These are phyloP conservation scores for Solanum pennellii DNA, from an alignment of 257 asterid species.

Conservation along the genomic window DNA sequence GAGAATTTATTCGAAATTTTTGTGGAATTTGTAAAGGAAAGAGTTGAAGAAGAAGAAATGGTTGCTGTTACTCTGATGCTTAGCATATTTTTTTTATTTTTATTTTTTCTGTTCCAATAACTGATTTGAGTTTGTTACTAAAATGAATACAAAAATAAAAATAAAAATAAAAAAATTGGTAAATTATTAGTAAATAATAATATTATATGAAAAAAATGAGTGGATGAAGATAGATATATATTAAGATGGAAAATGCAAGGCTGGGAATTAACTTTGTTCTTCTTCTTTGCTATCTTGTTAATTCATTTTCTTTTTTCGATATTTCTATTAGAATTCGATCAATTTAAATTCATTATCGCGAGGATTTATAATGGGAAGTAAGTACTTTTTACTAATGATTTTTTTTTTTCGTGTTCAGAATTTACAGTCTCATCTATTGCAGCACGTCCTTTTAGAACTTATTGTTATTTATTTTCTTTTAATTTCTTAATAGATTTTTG, in stretches of 20 bases:
- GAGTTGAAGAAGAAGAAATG: conserved; percentile 23
- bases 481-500: too few species aligned
- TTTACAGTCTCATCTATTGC: neutral
- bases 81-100: conserved; percentile 20
- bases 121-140: neutral
- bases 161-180: neutral
- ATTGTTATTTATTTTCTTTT: too few species aligned
- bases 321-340: neutral
- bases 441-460: too few species aligned
- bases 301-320: neutral
- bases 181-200: neutral
- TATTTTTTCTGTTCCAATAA: neutral
- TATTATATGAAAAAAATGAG: neutral
- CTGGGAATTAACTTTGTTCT: neutral
- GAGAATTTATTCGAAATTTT: conserved; percentile 20
- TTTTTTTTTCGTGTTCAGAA: neutral
- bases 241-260: neutral
- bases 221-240: neutral
- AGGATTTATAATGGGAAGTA: neutral
- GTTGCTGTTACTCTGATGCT: conserved; percentile 32
- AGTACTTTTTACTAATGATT: accelerated
- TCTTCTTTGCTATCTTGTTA: neutral
- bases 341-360: neutral
- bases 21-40: conserved; percentile 19
- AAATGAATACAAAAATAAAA: neutral